These are phyloP conservation scores for Blastobotrys illinoisensis DNA, from an alignment of 1,139 yeast genomes.

Conservation along the genomic window DNA sequence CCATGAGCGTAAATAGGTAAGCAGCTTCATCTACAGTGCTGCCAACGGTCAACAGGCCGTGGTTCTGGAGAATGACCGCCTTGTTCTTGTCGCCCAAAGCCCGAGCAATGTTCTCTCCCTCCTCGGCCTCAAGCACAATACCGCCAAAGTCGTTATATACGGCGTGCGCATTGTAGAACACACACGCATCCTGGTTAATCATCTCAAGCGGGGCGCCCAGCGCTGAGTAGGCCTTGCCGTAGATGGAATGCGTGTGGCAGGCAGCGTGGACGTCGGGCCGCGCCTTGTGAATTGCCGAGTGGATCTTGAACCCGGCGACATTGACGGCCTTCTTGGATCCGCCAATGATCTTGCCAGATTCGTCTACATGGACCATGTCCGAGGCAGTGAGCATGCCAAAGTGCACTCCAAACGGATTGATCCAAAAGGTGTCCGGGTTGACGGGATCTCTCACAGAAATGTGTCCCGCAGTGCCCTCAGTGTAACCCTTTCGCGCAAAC, in stretches of 20 bases:
- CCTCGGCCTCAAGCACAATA: slow-evolving; percentile 68
- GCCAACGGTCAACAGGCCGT: slow-evolving; percentile 76
- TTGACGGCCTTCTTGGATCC: slow-evolving; percentile 65
- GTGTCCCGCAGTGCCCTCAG: slow-evolving; percentile 81
- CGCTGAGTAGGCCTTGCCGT: slow-evolving; percentile 71
- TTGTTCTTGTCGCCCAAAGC: slow-evolving; percentile 58
- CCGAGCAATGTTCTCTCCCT: slow-evolving; percentile 61
- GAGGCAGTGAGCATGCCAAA: slow-evolving; percentile 62
- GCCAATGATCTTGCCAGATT: slow-evolving; percentile 62
- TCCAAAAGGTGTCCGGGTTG: slow-evolving; percentile 68
- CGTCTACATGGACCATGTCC: slow-evolving; percentile 74
- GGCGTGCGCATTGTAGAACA: slow-evolving; percentile 58
- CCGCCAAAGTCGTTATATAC: slow-evolving; percentile 74
- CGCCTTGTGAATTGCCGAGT: slow-evolving; percentile 68
- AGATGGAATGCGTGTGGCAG: slow-evolving; percentile 70
- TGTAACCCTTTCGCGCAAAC: slow-evolving; percentile 65
- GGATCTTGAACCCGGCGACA: slow-evolving; percentile 78
- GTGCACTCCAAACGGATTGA: slow-evolving; percentile 70
- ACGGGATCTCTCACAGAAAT: slow-evolving; percentile 76
- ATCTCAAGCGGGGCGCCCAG: slow-evolving; percentile 69
- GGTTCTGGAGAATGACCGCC: slow-evolving; percentile 67
- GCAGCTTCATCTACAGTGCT: slow-evolving; percentile 80
- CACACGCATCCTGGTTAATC: slow-evolving; percentile 75
- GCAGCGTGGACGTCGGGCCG: slow-evolving; percentile 80
- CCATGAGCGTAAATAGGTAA: slow-evolving; percentile 61